Base-by-base conservation (phyloP, 140 eudicot genomes). In the Senecio squalidus region DNA sequence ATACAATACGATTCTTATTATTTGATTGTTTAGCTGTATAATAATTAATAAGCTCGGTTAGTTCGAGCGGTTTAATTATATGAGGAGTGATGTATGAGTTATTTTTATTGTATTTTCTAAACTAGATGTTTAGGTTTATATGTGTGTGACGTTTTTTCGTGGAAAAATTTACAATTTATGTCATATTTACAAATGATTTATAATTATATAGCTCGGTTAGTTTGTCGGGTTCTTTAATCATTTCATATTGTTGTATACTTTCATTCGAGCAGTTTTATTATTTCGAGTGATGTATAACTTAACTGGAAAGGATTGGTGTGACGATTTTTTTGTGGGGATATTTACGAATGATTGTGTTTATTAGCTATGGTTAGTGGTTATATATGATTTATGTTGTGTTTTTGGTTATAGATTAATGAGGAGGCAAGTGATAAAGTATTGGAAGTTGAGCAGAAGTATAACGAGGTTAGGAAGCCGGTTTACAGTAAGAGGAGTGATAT, bases 401-500 rank as follows among this genome's bases (percentile, higher is more conserved):
- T 23, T 63, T 71, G 54, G 34, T 48, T 75, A 10, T 58, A 91
- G 98, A 78, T 91, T 51, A 91, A 91, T 60, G 98, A 91, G 62
- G 89, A 91, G 66, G 91, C 87, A 40, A 86, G 96, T 67, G 98
- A 91, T 34, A 78, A 91, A 64, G 95, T 91, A 27, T 59, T 91
- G 80, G 98, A 83, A 66, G 63, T 91, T 17, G 94, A 91, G 40
- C 94, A 91, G 69, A 83, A 86, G 73, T 91, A 80, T 60, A 83
- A 81, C 29, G 88, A 69, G 75, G 57, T 86, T 4, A 82, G 98
- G 51, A 83, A 78, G 38, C 98, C 98, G 6, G 84, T 86, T 54
- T 91, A 91, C 34, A 86, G 79, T 46, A 91, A 77, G 79, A 68
- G 96, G 18, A 73, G 63, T 72, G 84, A 83, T 6, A 69, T 91